Conservation (phyloP, 768 basidiomycete genomes). For the Mycena leptocephala region DNA sequence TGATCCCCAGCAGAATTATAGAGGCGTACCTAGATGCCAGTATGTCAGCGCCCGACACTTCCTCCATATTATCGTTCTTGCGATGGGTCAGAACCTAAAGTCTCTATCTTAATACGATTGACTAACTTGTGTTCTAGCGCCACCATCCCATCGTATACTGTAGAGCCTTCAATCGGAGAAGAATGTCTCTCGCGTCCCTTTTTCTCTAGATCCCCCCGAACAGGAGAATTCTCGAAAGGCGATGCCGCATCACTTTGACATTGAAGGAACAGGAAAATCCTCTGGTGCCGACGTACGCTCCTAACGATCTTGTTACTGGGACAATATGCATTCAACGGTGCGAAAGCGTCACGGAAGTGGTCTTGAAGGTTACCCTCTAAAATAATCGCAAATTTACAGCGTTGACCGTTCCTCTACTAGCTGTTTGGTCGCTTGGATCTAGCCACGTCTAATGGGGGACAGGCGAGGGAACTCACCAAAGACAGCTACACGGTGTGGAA, state of each 20-base stretch:
- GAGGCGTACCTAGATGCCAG: too few species aligned
- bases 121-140: not conserved
- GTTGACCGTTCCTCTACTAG: not conserved
- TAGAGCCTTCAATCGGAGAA: slow-evolving; percentile 22
- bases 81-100: not conserved
- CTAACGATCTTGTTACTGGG: slow-evolving; percentile 40
- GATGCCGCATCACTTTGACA: slow-evolving; percentile 40
- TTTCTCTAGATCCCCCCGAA: not conserved
- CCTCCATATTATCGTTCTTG: slow-evolving; percentile 23
- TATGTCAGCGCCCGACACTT: not conserved
- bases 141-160: slow-evolving; percentile 20
- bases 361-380: slow-evolving; percentile 38
- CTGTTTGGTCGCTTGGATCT: slow-evolving; percentile 27
- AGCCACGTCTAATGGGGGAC: slow-evolving; percentile 14
- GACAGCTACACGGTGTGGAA: slow-evolving; percentile 30
- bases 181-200: slow-evolving; percentile 23
- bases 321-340: slow-evolving; percentile 39
- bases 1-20: too few species aligned
- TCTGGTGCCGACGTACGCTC: slow-evolving; percentile 41
- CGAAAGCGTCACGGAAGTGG: slow-evolving; percentile 38
- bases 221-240: slow-evolving; percentile 36
- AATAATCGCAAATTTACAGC: not conserved
- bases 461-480: slow-evolving; percentile 15
- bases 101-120: not conserved
- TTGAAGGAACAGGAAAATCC: slow-evolving; percentile 42